Conservation (phyloP, 345 rosid species). For the Salix koriyanagi region DNA sequence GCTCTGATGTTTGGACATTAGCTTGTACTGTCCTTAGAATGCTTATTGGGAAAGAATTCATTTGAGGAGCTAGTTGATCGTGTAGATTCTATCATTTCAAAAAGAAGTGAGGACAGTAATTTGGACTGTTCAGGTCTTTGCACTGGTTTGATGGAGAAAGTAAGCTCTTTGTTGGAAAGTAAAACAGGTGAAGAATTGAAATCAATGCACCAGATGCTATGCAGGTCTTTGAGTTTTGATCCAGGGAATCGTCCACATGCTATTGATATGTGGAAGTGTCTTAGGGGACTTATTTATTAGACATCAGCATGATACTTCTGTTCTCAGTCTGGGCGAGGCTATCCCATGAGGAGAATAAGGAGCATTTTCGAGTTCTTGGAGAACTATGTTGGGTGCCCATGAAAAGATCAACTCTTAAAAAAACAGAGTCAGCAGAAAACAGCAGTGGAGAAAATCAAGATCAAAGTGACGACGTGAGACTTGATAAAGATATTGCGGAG, state of each 20-base stretch:
- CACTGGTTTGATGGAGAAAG: conserved; percentile 39
- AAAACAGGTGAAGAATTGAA: conserved; percentile 34
- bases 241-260: conserved; percentile 50
- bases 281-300: conserved; percentile 52
- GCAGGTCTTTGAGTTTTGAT: conserved; percentile 56
- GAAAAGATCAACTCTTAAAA: conserved; percentile 18
- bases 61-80: conserved; percentile 33
- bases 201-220: conserved; percentile 39
- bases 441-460: conserved; percentile 21
- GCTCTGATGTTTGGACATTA: conserved; percentile 74
- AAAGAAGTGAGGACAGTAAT: conserved; percentile 24
- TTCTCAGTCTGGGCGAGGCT: conserved; percentile 22
- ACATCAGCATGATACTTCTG: conserved; percentile 25
- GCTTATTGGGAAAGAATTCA: conserved; percentile 49
- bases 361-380: conserved; percentile 49
- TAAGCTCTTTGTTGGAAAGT: conserved; percentile 29
- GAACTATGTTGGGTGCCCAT: conserved; percentile 37
- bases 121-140: conserved; percentile 30
- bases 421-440: conserved; percentile 24
- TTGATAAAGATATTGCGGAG: conserved; percentile 37
- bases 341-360: conserved; percentile 24
- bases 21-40: conserved; percentile 55
- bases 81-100: conserved; percentile 20
- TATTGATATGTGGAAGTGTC: conserved; percentile 56
- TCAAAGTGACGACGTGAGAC: conserved; percentile 19